Evolutionary conservation across 768 basidiomycete genomes (phyloP).

Genomic region (Udeniomyces megalosporus): DNA sequence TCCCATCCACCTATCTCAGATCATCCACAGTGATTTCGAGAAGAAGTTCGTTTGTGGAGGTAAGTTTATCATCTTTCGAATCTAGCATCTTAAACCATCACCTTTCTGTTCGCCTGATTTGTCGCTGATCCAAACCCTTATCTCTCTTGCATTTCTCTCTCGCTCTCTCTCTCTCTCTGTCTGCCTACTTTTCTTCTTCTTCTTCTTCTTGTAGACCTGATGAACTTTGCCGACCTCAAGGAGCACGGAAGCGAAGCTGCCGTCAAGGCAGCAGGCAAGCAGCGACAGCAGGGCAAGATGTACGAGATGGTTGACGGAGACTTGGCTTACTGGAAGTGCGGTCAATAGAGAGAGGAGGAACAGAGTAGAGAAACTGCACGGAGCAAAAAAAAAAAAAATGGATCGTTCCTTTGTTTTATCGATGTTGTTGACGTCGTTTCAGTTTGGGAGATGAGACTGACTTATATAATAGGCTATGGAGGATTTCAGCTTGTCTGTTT

Average conservation of each 20-base stretch:
- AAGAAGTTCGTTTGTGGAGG: slow-evolving; percentile 41
- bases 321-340: slow-evolving; percentile 15
- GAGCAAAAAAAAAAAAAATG: neutral
- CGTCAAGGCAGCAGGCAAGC: slow-evolving; percentile 85
- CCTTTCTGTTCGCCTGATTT: no score
- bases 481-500: no score
- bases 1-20: slow-evolving; percentile 39
- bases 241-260: slow-evolving; percentile 78
- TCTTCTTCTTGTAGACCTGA: no score
- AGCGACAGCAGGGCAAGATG: slow-evolving; percentile 89
- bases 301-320: slow-evolving; percentile 44
- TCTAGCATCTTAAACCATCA: no score
- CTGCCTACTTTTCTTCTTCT: no score
- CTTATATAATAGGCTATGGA: no score
- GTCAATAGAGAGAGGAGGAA: neutral
- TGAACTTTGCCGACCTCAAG: slow-evolving; percentile 46
- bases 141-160: no score
- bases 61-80: neutral
- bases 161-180: no score
- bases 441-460: no score
- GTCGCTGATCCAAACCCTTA: no score
- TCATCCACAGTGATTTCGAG: slow-evolving; percentile 70
- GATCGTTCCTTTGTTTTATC: no score
- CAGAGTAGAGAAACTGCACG: neutral
- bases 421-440: no score